Conservation (phyloP, 2,329 filamentous ascomycete species). For the Domatiomyces catenatus region DNA sequence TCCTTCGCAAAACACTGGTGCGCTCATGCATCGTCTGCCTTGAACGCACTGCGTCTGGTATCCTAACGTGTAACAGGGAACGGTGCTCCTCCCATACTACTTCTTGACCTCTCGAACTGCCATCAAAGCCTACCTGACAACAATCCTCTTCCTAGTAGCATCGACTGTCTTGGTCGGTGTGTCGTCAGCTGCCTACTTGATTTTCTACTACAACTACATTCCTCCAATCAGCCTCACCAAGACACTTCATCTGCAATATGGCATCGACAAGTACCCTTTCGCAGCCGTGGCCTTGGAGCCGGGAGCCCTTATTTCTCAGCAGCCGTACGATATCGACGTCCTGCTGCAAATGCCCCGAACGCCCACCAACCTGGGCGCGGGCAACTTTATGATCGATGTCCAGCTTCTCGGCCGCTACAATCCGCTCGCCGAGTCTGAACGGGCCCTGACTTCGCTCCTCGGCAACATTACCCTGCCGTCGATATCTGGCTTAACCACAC, state of each 20-base stretch:
- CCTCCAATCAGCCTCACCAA: slow-evolving; percentile 48
- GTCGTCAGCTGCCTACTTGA: slow-evolving; percentile 45
- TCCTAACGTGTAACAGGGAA: slow-evolving; percentile 28
- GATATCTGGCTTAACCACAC: slow-evolving; percentile 9
- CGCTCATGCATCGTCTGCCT: not conserved
- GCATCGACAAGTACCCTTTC: slow-evolving; percentile 25
- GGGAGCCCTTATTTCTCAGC: slow-evolving; percentile 46
- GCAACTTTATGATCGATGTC: slow-evolving; percentile 90
- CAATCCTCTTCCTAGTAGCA: slow-evolving; percentile 37
- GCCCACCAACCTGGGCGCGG: slow-evolving; percentile 55
- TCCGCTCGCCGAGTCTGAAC: not conserved
- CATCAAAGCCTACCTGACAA: slow-evolving; percentile 49
- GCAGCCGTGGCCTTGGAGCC: slow-evolving; percentile 34
- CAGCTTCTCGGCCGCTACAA: slow-evolving; percentile 40
- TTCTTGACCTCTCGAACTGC: slow-evolving; percentile 45
- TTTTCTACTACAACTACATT: slow-evolving; percentile 56
- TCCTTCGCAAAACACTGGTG: slow-evolving; percentile 12
- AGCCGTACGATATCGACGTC: slow-evolving; percentile 73
- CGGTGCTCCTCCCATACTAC: slow-evolving; percentile 38
- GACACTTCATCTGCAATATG: slow-evolving; percentile 49
- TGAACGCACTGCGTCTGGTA: slow-evolving; percentile 5
- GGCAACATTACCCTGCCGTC: slow-evolving; percentile 25
- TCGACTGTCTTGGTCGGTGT: slow-evolving; percentile 41
- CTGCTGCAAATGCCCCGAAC: slow-evolving; percentile 64
- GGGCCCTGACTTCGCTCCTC: slow-evolving; percentile 7